Evolutionary conservation across 2,329 filamentous ascomycete species (phyloP), one percentile per base, ranked within the genome.

Genomic region (Ophiosphaerella narmari): DNA sequence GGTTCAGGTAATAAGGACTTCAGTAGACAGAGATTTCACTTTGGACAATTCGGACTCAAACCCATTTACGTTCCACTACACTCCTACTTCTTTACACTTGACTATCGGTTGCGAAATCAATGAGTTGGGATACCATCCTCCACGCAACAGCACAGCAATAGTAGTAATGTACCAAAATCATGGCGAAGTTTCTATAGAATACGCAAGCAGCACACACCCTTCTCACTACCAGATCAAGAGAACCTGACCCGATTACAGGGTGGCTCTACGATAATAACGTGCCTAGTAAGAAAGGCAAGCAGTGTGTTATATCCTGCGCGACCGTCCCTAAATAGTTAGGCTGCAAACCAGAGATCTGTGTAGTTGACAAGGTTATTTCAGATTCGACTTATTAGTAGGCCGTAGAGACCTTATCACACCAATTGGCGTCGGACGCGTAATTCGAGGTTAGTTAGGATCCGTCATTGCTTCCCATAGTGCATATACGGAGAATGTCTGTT

Each of bases 361-460:
- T 11, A 45, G 32, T 54, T 67, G 37, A 68, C 35, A 33, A 13
- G 43, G 29, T 41, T 29, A 54, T 47, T 31, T 41, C 63, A 96
- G 92, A 75, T 97, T 99, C 78, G 94, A 97, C 78, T 89, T 86
- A 54, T 96, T 93, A 14, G 81, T 87, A 58, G 86, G 86, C 55
- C 85, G 90, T 47, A 87, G 86, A 42, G 85, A 91, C 73, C 92
- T 97, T 70, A 78, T 84, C 54, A 88, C 86, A 57, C 71, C 75
- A 50, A 97, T 99, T 74, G 94, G 94, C 45, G 80, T 88, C 59
- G 91, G 91, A 46, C 81, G 84, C 68, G 89, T 97, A 68, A 97
- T 99, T 78, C 85, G 83, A 79, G 93, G 92, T 94, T 81, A 56
- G 75, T 63, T 45, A 34, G 18, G 18, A 18, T 18, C 4, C 4